Evolutionary conservation across 805 yeast genomes (phyloP).

Genomic region (Zygoascus ofunaensis): DNA sequence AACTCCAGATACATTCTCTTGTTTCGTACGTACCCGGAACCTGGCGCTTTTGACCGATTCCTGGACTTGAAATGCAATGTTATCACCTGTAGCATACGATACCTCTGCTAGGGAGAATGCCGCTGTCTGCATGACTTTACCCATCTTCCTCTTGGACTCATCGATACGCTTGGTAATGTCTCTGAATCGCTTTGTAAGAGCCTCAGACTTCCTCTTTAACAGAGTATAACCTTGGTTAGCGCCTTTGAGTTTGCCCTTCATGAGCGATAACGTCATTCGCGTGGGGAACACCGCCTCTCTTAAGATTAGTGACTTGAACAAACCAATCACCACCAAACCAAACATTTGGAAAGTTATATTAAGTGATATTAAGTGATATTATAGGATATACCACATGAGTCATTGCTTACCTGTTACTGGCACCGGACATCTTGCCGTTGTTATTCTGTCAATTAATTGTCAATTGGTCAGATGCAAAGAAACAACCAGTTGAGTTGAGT

Average conservation of each 20-base stretch:
- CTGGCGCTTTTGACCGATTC: constrained; percentile 84
- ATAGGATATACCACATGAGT: no score
- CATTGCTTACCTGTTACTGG: constrained; percentile 45
- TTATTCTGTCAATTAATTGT: no score
- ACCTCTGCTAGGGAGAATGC: constrained; percentile 96
- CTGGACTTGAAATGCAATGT: constrained; percentile 90
- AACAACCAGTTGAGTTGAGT: no score
- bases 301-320: not conserved
- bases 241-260: constrained; percentile 94
- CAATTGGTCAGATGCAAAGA: no score
- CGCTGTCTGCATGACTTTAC: constrained; percentile 96
- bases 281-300: constrained; percentile 96
- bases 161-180: constrained; percentile 92
- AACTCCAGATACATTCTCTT: constrained; percentile 95
- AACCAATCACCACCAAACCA: not conserved
- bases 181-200: constrained; percentile 90
- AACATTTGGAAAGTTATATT: not conserved
- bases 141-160: constrained; percentile 95
- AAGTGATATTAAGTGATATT: no score
- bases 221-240: constrained; percentile 94
- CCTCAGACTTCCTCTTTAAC: constrained; percentile 92
- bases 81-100: constrained; percentile 94
- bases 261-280: constrained; percentile 89
- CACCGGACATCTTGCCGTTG: constrained; percentile 43
- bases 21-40: constrained; percentile 82